Evolutionary conservation across 805 yeast species (phyloP).

Genomic region (Suhomyces faveliae): DNA sequence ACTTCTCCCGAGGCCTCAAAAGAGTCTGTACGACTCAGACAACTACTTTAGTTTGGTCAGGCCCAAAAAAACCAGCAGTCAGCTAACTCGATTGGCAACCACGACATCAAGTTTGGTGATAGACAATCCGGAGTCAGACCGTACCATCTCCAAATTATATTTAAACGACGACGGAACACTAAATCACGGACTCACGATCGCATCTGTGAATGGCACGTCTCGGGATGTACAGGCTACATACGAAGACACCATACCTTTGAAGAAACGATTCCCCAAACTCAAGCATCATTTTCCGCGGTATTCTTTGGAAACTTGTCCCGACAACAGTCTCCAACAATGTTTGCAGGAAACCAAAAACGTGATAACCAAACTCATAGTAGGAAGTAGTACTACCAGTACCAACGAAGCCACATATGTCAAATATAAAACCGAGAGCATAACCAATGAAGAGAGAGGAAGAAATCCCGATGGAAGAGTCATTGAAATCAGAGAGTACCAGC

Average conservation of each 20-base stretch:
- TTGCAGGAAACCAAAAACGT: constrained; percentile 57
- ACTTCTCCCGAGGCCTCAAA: constrained; percentile 33
- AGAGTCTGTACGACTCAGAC: constrained; percentile 15
- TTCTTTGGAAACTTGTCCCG: constrained; percentile 39
- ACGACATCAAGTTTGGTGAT: not conserved
- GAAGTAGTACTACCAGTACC: constrained; percentile 31
- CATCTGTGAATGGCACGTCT: constrained; percentile 12
- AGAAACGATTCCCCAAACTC: constrained; percentile 38
- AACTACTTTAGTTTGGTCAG: not conserved
- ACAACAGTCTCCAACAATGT: constrained; percentile 45
- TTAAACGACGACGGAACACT: constrained; percentile 27
- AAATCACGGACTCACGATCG: constrained; percentile 27
- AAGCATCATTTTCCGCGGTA: constrained; percentile 40
- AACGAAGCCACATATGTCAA: constrained; percentile 19
- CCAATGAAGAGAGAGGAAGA: constrained; percentile 27
- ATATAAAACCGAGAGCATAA: constrained; percentile 18
- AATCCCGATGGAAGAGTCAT: too few relatives aligned
- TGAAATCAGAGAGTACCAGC: constrained; percentile 62
- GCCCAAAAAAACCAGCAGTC: constrained; percentile 3
- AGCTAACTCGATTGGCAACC: constrained; percentile 1
- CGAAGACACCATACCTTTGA: constrained; percentile 60
- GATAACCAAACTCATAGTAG: constrained; percentile 44
- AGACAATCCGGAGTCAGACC: constrained; percentile 5
- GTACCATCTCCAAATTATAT: constrained; percentile 20
- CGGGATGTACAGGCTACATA: constrained; percentile 46